Evolutionary conservation across 345 rosid genomes (phyloP), one percentile per base, ranked within the genome.

Genomic region (Limnanthes douglasii): DNA sequence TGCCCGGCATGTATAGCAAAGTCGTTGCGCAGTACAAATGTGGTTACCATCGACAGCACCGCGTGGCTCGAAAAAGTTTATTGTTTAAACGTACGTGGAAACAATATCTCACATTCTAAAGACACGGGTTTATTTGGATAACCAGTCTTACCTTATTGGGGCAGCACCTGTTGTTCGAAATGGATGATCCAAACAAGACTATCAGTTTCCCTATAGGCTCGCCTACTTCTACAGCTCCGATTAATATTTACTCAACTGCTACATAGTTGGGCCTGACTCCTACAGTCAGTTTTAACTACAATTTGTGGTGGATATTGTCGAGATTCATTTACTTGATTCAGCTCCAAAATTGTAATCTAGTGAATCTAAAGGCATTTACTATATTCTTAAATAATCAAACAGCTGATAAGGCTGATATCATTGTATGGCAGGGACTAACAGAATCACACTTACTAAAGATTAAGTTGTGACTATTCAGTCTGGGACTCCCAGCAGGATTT

Each of bases 61-160:
- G 78, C 99, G 0, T 82, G 88, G 0, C 86, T 92, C 3, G 99
- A 92, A 78, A 78, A 68, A 56, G 76, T 68, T 23, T 78, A 65
- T 27, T 50, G 96, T 41, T 41, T 90, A 18, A 90, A 90, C 45
- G 96, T 85, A 18, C 96, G 99, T 30, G 99, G 99, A 10, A 73
- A 64, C 7, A 68, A 62, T 22, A 78, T 90, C 54, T 73, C 96
- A 3, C 88, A 96, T 0, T 60, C 96, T 2, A 45, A 13, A 3
- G 99, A 90, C 49, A 75, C 99, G 0, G 99, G 99, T n/a, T 37
- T 85, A 45, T 76, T 54, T 31, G 52, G 99, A 73, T 41, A 94
- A 90, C 28, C 70, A 64, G 62, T 53, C 61, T 1, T 90, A 85
- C 38, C n/a, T 81, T 6, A 80, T 41, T 18, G 88, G 68, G 8